Percentiles rank a stretch among this genome's conserved stretches.
These are phyloP conservation scores for Mycena vitilis DNA, from an alignment of 768 basidiomycete genomes.

Conservation along the genomic window DNA sequence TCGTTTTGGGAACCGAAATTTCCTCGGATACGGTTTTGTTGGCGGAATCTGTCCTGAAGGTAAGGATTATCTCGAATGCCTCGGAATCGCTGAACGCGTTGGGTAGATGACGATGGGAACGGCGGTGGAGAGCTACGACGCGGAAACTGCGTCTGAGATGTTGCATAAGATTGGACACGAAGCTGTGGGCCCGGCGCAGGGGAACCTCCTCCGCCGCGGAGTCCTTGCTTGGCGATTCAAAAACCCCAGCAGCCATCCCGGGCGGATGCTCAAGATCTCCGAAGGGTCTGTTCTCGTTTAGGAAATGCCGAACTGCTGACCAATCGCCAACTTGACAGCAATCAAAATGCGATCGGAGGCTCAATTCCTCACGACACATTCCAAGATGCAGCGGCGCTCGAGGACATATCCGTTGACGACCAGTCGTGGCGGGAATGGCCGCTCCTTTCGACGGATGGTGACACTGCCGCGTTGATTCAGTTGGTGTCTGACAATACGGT, in stretches of 20 bases:
- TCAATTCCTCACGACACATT: conserved; percentile 72
- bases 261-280: conserved; percentile 81
- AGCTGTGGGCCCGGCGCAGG: conserved; percentile 64
- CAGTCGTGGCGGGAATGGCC: conserved; percentile 83
- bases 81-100: conserved; percentile 13
- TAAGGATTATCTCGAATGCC: conserved; percentile 36
- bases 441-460: conserved; percentile 82
- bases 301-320: conserved; percentile 4
- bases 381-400: conserved; percentile 75
- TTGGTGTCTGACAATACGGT: conserved; percentile 88
- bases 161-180: conserved; percentile 69
- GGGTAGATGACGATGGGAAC: conserved; percentile 82
- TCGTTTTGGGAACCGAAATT: conserved; percentile 44
- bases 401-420: conserved; percentile 64
- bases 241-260: conserved; percentile 74
- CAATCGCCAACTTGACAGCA: conserved; percentile 52
- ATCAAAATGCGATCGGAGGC: conserved; percentile 76
- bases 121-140: conserved; percentile 74
- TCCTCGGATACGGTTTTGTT: conserved; percentile 57
- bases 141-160: conserved; percentile 66
- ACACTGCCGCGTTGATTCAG: conserved; percentile 79
- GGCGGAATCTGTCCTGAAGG: conserved; percentile 82
- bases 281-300: conserved; percentile 60
- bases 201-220: conserved; percentile 70
- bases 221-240: conserved; percentile 73